Percentiles rank a stretch among this genome's conserved stretches.
These are phyloP conservation scores for Biscogniauxia mediterranea DNA, from an alignment of 2,329 filamentous ascomycete species.

Conservation along the genomic window DNA sequence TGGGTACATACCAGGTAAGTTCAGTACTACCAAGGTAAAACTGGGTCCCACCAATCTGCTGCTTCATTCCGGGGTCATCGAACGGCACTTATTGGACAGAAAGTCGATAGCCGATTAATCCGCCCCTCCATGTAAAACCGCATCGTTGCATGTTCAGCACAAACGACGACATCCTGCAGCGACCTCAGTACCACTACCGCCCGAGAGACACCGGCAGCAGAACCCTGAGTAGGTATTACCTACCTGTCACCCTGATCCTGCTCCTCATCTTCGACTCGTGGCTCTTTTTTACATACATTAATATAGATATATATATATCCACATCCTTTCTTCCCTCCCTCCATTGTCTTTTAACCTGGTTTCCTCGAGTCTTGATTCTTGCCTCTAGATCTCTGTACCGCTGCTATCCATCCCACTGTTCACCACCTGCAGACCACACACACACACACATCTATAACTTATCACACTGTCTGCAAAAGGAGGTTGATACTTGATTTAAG, in stretches of 20 bases:
- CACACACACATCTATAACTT: no score
- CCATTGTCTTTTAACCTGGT: neutral
- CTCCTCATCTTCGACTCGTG: no score
- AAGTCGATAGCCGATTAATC: neutral
- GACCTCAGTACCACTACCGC: neutral
- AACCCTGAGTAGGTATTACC: constrained; percentile 1
- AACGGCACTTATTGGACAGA: neutral
- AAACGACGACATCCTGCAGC: constrained; percentile 25
- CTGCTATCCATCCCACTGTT: no score
- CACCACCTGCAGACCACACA: no score
- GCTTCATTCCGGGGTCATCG: neutral
- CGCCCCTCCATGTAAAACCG: neutral
- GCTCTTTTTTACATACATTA: no score
- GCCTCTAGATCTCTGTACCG: no score
- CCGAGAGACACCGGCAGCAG: neutral
- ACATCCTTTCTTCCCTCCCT: constrained; percentile 6
- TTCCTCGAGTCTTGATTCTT: neutral
- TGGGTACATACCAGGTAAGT: no score
- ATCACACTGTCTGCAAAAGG: no score
- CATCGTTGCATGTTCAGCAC: neutral
- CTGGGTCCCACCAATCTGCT: neutral
- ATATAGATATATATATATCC: neutral
- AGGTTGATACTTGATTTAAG: no score
- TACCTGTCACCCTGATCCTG: neutral
- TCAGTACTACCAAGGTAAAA: no score